phyloP scores from a whole-genome alignment of 805 yeast species.

The Sugiyamaella valdiviana region DNA sequence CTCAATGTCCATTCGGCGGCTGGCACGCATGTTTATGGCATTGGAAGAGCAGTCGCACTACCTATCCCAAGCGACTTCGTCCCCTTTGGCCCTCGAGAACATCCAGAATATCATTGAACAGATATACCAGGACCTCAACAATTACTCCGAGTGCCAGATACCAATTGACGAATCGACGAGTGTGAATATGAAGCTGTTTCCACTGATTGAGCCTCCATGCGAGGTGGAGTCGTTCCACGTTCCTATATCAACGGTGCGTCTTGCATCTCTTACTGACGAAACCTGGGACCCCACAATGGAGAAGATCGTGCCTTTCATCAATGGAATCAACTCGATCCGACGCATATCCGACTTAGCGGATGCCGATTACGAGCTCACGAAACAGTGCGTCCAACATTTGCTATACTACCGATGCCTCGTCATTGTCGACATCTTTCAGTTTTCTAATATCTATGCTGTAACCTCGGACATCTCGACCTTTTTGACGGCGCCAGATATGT shows the following conservation, averaged over 20 bases:
- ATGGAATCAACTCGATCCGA: constrained; percentile 80
- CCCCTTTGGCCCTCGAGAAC: constrained; percentile 27
- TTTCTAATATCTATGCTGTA: constrained; percentile 80
- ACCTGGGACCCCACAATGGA: constrained; percentile 98
- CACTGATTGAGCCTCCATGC: constrained; percentile 76
- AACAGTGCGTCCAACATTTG: constrained; percentile 84
- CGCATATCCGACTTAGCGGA: constrained; percentile 73
- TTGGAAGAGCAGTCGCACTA: constrained; percentile 83
- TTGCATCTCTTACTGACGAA: constrained; percentile 69
- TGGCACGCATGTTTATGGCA: constrained; percentile 84
- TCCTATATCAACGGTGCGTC: constrained; percentile 80
- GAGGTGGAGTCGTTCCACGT: constrained; percentile 75
- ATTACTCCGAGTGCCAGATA: constrained; percentile 91
- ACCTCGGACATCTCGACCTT: constrained; percentile 71
- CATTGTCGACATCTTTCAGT: constrained; percentile 82
- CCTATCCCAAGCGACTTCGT: constrained; percentile 48
- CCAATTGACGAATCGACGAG: constrained; percentile 87
- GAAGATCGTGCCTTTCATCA: constrained; percentile 74
- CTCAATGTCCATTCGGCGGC: constrained; percentile 74
- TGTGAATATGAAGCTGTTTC: constrained; percentile 90
- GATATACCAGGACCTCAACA: constrained; percentile 88
- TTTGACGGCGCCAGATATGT: constrained; percentile 56
- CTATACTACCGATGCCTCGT: constrained; percentile 84
- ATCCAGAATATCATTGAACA: constrained; percentile 80
- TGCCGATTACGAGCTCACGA: constrained; percentile 70